A percentile compares a stretch with the other conserved stretches of the same genome.
phyloP scores from a whole-genome alignment of 441 rosid species.

The Biscutella laevigata region DNA sequence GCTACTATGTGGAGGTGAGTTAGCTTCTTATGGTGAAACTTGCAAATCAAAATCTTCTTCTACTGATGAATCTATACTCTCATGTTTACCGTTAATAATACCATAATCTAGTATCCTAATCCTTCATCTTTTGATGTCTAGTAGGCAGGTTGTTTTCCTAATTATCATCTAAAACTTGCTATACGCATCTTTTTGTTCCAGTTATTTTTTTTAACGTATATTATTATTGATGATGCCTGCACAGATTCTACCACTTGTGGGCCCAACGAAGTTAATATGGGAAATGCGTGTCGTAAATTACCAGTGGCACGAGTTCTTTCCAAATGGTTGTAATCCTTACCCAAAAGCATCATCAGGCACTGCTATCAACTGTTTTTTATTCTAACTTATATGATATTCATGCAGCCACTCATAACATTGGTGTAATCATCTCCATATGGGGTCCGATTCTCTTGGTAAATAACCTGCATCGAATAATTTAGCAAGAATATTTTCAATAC shows the following conservation, averaged over 20 bases:
- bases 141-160: slow-evolving; percentile 9
- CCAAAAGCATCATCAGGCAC: slow-evolving; percentile 3
- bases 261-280: slow-evolving; percentile 75
- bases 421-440: slow-evolving; percentile 82
- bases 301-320: slow-evolving; percentile 91
- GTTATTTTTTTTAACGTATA: slow-evolving; percentile 14
- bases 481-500: slow-evolving; percentile 13
- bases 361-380: slow-evolving; percentile 19
- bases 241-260: slow-evolving; percentile 76
- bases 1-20: slow-evolving; percentile 87
- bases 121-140: background rate
- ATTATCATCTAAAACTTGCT: background rate
- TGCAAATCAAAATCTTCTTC: background rate
- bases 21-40: slow-evolving; percentile 7
- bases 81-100: background rate
- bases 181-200: slow-evolving; percentile 4
- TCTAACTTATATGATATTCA: background rate
- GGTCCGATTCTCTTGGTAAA: slow-evolving; percentile 64
- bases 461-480: slow-evolving; percentile 1
- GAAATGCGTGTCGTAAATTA: slow-evolving; percentile 52
- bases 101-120: background rate
- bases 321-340: slow-evolving; percentile 39
- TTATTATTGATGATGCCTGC: slow-evolving; percentile 16
- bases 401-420: slow-evolving; percentile 61
- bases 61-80: background rate